Base-by-base conservation (phyloP, 2,329 filamentous ascomycete species). In the Aspergillus hortae region DNA sequence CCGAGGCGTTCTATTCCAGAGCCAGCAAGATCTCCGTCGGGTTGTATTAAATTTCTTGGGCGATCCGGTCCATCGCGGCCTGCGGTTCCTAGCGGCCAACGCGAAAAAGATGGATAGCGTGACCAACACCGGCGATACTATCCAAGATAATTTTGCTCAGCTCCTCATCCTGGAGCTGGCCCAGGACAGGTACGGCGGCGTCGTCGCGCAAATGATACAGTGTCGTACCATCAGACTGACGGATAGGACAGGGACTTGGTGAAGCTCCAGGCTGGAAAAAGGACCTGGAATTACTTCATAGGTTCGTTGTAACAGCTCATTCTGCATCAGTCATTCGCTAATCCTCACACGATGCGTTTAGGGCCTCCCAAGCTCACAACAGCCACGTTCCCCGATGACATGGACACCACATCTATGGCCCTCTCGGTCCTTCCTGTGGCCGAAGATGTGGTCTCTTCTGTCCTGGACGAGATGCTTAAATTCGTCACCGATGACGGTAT, bases 341-440 rank as follows among this genome's bases (percentile, higher is more conserved):
- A 23, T 6, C 4, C 19, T 4, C 11, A 19, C 19, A 19, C 19
- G 19, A 19, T 19, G 19, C 19, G 19, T 35, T 9, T 15, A 50
- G 48, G 42, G 4, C 11, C 11, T 6, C 40, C 48, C 4, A 36
- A 27, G 4, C 41, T 50, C 33, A 55, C 48, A 15, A 52, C 32
- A 2, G 17, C 46, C 1, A 36, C 27, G 4, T 71, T 65, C 41
- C 68, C 69, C 2, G 56, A 69, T 49, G 69, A 72, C 46, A 52
- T 71, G 21, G 69, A 72, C 53, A 68, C 65, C 17, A 72, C 70
- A 6, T 61, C 68, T 9, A 54, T 64, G 7, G 64, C 65, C 14
- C 50, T 70, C 19, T 57, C 60, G 15, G 55, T 60, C 3, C 59
- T 70, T 35, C 56, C 51, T 5, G 61, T 52, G 4, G 54, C 57